Evolutionary conservation across 768 basidiomycete genomes (phyloP), one percentile per base, ranked within the genome.

Genomic region (Leccinum disarticulatum): DNA sequence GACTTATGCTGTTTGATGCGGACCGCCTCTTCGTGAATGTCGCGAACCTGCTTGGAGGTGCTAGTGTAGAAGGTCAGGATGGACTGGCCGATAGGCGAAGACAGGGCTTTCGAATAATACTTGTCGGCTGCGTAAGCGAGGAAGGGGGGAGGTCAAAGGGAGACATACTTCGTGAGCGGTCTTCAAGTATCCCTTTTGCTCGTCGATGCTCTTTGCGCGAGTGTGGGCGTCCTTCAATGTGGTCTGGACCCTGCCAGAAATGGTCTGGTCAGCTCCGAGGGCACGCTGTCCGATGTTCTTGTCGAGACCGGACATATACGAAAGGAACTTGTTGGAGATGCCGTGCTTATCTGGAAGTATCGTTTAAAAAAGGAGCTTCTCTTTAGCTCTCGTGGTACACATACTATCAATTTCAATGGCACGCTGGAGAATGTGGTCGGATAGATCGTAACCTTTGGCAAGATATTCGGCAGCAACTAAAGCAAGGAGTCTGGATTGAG

Each of bases 21-120:
- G 60, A 80, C 78, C 2, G 95, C 95, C 75, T 98, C 95, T 68
- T 95, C 92, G 70, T 97, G 95, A 52, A 98, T 95, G 70, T 98
- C 95, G 19, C 82, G 68, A 28, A 93, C 87, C 74, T 95, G 91
- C 77, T 97, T 98, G 19, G 87, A 81, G 8, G 93, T 95, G 48
- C 77, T 76, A 14, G 95, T 96, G 79, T 97, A 98, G 79, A 97
- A 98, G 1, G 76, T 67, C 30, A 78, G 74, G 59, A 97, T 91
- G 67, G 84, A 87, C 76, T 87, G 83, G 11, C 94, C 95, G 25
- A 87, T 73, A 1, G 90, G 83, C 41, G 91, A 92, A n/a, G 81
- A 54, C 22, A 96, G 76, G 13, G 91, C 92, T 67, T 82, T 86
- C 25, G 77, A 63, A 72, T 96, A 97, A 68, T 94, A 95, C 89